Evolutionary conservation across 441 rosid genomes (phyloP), one percentile per base, ranked within the genome.

Genomic region (Eugenia klotzschiana): DNA sequence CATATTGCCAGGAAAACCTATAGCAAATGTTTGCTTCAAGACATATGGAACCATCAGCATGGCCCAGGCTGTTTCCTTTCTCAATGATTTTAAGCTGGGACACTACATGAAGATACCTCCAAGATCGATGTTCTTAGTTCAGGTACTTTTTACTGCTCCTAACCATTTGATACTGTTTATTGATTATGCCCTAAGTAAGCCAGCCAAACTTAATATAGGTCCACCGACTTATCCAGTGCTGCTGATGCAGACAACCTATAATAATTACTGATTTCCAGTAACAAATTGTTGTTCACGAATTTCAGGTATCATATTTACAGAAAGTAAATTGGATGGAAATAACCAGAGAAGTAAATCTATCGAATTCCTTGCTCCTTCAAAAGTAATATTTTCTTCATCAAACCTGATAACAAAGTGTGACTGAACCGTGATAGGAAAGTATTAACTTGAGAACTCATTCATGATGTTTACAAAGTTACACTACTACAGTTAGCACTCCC

Each of bases 101-200:
- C 94, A 92, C 79, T 94, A 92, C 89, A 92, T 92, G 94, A 94
- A 92, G 83, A 87, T 93, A 69, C 95, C 95, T 0, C 93, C 95
- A 8, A 90, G 92, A 73, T 91, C 93, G 2, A 93, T 92, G 95
- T 90, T 92, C 86, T 72, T 89, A 12, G 93, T 90, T 57, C 97
- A 93, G 91, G 92, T 89, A 84, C 26, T 23, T 77, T 29, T 29
- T 60, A 60, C 43, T 16, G n/a, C 43, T 60, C 74, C 43, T 29
- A 29, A 33, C 74, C 74, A 60, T 18, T 64, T 18, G 43, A 64
- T 18, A 64, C 13, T 5, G 10, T 64, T 64, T 29, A 33, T 64
- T 11, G 33, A 16, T 43, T 33, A 64, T 29, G 41, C 43, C n/a
- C 20, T 18, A 60, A 64, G 74, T 29, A 64, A 18, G 43, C 74